Evolutionary conservation across 2,329 filamentous ascomycete species (phyloP), one percentile per base, ranked within the genome.

Genomic region (Aspergillus jensenii): DNA sequence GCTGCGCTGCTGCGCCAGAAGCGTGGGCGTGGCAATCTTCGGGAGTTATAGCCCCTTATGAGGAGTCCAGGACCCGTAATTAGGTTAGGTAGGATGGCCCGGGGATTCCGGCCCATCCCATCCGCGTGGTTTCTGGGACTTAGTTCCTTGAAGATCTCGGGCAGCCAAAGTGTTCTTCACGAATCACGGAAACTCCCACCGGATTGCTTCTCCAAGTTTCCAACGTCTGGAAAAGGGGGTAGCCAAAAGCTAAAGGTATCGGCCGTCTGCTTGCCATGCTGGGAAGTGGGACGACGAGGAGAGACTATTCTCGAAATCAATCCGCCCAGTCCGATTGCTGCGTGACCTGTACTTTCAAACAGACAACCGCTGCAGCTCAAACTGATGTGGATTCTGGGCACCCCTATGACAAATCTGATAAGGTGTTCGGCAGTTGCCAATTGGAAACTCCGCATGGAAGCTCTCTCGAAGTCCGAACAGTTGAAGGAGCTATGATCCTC

Each of bases 91-190:
- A 27, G 46, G 27, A 48, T 37, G 35, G 14, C 6, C 35, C 35
- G 35, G 35, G 15, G 11, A 6, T 12, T 14, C 51, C 51, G 51
- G 51, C 19, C 40, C 52, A 59, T 25, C 39, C 51, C 51, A 46
- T 49, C 43, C 48, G 56, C 56, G 31, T 59, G 56, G 56, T 53
- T 59, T 45, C 51, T 46, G 51, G 56, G 48, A 39, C 31, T n/a
- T 12, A 12, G 21, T 47, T 25, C 8, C 43, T 37, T 46, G 45
- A 27, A 35, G 44, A 48, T 48, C 44, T 23, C 35, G 35, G 6
- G 9, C 7, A 12, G 17, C 8, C 7, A 23, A 8, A 40, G 17
- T 11, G n/a, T 8, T 21, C 19, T 50, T 50, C n/a, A 21, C 40
- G n/a, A 43, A 43, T 40, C 14, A 40, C 37, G 15, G 17, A 40